Conservation (phyloP, 2,329 filamentous ascomycete species). For the Daldinia eschscholtzii region DNA sequence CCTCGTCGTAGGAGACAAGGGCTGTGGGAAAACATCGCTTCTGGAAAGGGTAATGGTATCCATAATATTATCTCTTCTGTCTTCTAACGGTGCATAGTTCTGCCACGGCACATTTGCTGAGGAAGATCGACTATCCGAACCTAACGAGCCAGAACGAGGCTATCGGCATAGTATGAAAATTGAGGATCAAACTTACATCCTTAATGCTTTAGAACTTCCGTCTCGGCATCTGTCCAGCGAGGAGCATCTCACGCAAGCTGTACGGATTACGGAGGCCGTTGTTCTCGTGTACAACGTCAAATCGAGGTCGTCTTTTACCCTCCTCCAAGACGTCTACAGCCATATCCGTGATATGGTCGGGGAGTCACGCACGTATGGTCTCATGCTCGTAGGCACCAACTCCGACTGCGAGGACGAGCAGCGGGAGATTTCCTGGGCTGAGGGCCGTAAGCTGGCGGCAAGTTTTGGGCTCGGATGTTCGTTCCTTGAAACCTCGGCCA, state of each 20-base stretch:
- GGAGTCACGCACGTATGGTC: slow-evolving; percentile 50
- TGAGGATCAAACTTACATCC: slow-evolving; percentile 50
- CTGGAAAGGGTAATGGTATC: slow-evolving; percentile 53
- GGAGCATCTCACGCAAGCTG: slow-evolving; percentile 54
- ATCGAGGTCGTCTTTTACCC: slow-evolving; percentile 47
- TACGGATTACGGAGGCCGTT: slow-evolving; percentile 58
- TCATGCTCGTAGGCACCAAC: slow-evolving; percentile 56
- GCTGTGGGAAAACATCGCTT: slow-evolving; percentile 59
- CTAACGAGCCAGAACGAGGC: slow-evolving; percentile 49
- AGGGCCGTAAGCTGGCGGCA: slow-evolving; percentile 50
- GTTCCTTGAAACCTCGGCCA: slow-evolving; percentile 55
- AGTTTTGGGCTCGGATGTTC: slow-evolving; percentile 41
- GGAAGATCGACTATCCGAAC: slow-evolving; percentile 44
- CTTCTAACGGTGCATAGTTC: slow-evolving; percentile 49
- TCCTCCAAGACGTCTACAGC: slow-evolving; percentile 32
- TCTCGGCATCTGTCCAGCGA: slow-evolving; percentile 51
- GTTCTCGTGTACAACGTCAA: slow-evolving; percentile 49
- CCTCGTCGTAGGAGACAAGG: slow-evolving; percentile 56
- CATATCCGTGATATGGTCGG: slow-evolving; percentile 49
- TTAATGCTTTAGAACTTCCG: slow-evolving; percentile 56
- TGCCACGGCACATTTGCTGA: slow-evolving; percentile 50
- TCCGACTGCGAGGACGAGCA: slow-evolving; percentile 51
- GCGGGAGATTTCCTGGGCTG: slow-evolving; percentile 51
- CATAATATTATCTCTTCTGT: background rate
- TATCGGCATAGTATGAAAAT: slow-evolving; percentile 54